Evolutionary conservation across 495 filamentous ascomycete genomes (phyloP).

Genomic region (Lepraria neglecta): DNA sequence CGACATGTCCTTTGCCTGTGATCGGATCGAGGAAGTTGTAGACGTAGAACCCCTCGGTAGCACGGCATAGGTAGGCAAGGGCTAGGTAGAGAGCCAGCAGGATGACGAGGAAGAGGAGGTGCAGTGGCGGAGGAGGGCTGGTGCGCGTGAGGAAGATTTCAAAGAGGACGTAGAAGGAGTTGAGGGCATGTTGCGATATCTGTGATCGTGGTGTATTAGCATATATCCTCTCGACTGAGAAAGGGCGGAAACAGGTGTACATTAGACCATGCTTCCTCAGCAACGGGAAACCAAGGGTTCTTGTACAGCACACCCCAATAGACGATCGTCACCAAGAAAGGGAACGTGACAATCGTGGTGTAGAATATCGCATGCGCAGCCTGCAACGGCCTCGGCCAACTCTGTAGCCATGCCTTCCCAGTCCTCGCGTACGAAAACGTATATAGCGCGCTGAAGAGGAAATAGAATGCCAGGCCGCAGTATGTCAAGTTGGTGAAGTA

Average conservation of each 20-base stretch:
- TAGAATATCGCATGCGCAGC: conserved; percentile 61
- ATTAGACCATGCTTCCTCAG: conserved; percentile 60
- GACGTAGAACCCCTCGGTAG: conserved; percentile 63
- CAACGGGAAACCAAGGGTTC: conserved; percentile 45
- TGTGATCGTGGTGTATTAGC: conserved; percentile 21
- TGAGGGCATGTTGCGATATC: conserved; percentile 68
- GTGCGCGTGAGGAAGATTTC: conserved; percentile 64
- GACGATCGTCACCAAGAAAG: conserved; percentile 61
- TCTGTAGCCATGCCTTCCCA: conserved; percentile 49
- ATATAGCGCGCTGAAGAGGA: conserved; percentile 56
- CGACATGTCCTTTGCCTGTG: conserved; percentile 40
- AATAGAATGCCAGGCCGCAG: conserved; percentile 79
- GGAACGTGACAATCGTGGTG: conserved; percentile 58
- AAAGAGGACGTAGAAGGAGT: conserved; percentile 61
- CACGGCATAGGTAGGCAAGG: conserved; percentile 66
- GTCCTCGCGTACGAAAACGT: conserved; percentile 56
- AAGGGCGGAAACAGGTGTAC: conserved; percentile 32
- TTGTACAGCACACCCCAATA: conserved; percentile 44
- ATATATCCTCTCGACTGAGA: conserved; percentile 9
- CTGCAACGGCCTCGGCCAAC: conserved; percentile 57
- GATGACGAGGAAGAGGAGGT: conserved; percentile 51
- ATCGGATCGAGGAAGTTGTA: conserved; percentile 66
- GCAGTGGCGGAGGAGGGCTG: conserved; percentile 48
- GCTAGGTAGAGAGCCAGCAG: conserved; percentile 64
- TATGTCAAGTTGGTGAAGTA: conserved; percentile 77